A percentile compares a stretch with the other conserved stretches of the same genome.
phyloP scores from a whole-genome alignment of 2,329 filamentous ascomycete species.

The Cladosporium sp. region DNA sequence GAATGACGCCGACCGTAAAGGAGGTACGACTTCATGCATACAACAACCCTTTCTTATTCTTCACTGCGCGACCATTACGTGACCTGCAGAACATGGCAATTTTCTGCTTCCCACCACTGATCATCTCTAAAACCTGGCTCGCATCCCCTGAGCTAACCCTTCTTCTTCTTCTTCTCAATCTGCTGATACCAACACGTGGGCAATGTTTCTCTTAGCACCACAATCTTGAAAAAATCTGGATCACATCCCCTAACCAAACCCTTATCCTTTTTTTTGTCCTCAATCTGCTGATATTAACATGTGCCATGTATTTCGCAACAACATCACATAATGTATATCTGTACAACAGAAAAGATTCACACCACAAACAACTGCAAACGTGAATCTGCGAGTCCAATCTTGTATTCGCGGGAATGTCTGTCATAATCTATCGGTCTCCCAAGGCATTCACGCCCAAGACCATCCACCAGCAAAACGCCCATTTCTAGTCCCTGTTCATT shows the following conservation, averaged over 20 bases:
- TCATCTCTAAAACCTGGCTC: too few species aligned
- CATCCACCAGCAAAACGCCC: neutral
- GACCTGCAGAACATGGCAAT: too few species aligned
- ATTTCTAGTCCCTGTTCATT: slow-evolving; percentile 13
- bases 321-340: neutral
- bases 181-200: too few species aligned
- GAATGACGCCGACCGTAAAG: too few species aligned
- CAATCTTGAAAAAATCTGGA: neutral
- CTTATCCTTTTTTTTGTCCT: neutral
- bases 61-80: too few species aligned
- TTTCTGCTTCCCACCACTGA: too few species aligned
- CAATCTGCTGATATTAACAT: neutral
- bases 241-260: neutral
- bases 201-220: too few species aligned
- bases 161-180: too few species aligned
- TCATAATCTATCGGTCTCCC: slow-evolving; percentile 1
- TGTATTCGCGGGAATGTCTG: slow-evolving; percentile 5
- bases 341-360: neutral
- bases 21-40: too few species aligned
- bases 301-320: neutral
- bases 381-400: neutral
- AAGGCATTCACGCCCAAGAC: neutral
- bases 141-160: too few species aligned
- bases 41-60: too few species aligned
- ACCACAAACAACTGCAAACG: neutral